Evolutionary conservation across 2,329 filamentous ascomycete genomes (phyloP).

Genomic region (Tolypocladium sp.): DNA sequence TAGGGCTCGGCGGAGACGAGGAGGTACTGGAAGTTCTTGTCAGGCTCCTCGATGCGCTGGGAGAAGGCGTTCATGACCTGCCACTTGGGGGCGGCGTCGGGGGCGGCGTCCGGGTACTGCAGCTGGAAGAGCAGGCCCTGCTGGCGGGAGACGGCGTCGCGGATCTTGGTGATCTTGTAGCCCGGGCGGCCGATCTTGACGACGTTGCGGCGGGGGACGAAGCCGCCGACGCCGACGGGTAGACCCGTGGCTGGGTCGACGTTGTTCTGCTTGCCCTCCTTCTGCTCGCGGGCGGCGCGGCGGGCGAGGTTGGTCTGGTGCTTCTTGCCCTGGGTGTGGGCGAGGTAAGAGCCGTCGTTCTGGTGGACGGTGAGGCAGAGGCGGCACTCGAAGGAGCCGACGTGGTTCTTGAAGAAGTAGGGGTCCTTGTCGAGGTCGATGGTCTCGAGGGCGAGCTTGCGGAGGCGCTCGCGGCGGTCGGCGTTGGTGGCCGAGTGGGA

Average conservation of each 20-base stretch:
- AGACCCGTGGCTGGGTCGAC: slow-evolving; percentile 60
- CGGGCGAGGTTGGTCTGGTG: slow-evolving; percentile 97
- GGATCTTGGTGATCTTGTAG: slow-evolving; percentile 95
- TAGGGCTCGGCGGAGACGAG: slow-evolving; percentile 95
- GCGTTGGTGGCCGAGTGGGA: slow-evolving; percentile 90
- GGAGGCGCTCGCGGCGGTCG: slow-evolving; percentile 91
- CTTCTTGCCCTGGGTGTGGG: slow-evolving; percentile 96
- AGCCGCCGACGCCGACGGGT: slow-evolving; percentile 65
- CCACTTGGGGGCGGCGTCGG: slow-evolving; percentile 68
- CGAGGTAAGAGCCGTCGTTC: slow-evolving; percentile 97
- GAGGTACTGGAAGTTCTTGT: slow-evolving; percentile 91
- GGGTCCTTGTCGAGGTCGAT: slow-evolving; percentile 99
- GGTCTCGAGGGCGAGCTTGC: slow-evolving; percentile 95
- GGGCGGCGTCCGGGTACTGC: slow-evolving; percentile 83
- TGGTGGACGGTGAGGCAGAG: slow-evolving; percentile 97
- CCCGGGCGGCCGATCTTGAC: slow-evolving; percentile 94
- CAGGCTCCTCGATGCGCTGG: slow-evolving; percentile 89
- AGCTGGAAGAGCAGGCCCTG: slow-evolving; percentile 91
- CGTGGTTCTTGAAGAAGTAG: slow-evolving; percentile 99
- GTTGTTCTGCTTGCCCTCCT: slow-evolving; percentile 67
- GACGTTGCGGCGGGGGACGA: slow-evolving; percentile 64
- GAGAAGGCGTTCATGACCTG: slow-evolving; percentile 98
- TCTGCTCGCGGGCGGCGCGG: slow-evolving; percentile 89
- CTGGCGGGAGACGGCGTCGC: slow-evolving; percentile 81
- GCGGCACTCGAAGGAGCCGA: slow-evolving; percentile 94